Evolutionary conservation across 2,329 filamentous ascomycete species (phyloP), one percentile per base, ranked within the genome.

Genomic region (Juglanconis sp.): DNA sequence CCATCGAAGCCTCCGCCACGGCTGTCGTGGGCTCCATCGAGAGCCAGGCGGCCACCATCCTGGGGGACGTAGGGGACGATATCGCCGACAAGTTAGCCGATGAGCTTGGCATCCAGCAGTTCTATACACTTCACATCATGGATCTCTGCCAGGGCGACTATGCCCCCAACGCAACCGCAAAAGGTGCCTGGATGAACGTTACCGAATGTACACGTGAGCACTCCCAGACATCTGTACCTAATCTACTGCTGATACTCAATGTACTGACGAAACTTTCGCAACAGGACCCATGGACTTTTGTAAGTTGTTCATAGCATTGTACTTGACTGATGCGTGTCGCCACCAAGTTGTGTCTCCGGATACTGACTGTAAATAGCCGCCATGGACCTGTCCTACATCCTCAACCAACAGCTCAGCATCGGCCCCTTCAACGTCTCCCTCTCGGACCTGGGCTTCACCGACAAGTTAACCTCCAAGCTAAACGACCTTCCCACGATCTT

Each of bases 401-500:
- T 85, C 30, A 75, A 81, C 69, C 69, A 74, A 42, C 74, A 82
- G 62, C 74, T 84, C 44, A 64, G 70, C 10, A 60, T 76, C n/a
- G 79, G 80, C 1, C 77, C 77, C 10, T 67, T 81, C 24, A 63
- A 77, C 58, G 63, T 83, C 64, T 77, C 74, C 57, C 71, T 81
- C 24, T 72, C 73, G 63, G 74, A 79, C 53, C 70, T 84, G n/a
- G 68, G 77, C 60, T 76, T 79, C 67, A 76, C 77, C 13, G 64
- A 75, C 6, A 72, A 71, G 36, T 74, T 85, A 60, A 74, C 79
- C 61, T 69, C 77, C 47, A 75, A 76, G n/a, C 68, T 85, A 64
- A 72, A 81, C 69, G 70, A 74, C n/a, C 71, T 84, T 67, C 82
- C 83, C 67, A 68, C 69, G 15, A 72, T 76, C n/a, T 73, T 84